These are phyloP conservation scores for Phytopythium boreale DNA, from an alignment of 352 stramenopile species.

Conservation along the genomic window DNA sequence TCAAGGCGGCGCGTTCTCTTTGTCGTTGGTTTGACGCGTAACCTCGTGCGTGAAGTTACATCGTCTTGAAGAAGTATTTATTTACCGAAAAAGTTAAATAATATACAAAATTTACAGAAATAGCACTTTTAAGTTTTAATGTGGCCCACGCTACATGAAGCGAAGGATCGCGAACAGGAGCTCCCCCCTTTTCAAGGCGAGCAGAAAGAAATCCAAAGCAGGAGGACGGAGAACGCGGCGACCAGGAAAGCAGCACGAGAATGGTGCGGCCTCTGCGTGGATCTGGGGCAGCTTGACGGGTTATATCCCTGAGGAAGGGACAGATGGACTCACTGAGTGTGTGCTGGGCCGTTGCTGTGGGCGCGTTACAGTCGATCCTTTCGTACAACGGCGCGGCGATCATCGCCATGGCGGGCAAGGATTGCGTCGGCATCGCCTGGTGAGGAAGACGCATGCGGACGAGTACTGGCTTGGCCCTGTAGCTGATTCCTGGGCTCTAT, in stretches of 20 bases:
- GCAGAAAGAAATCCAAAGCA: conserved; percentile 23
- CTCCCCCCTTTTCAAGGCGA: conserved; percentile 2
- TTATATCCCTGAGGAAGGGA: neutral
- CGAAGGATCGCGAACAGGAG: neutral
- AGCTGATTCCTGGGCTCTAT: neutral
- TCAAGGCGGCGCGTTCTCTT: neutral
- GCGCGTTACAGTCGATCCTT: conserved; percentile 63
- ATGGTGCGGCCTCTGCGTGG: conserved; percentile 25
- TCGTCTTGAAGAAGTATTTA: no score
- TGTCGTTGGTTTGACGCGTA: neutral
- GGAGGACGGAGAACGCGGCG: neutral
- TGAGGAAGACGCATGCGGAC: conserved; percentile 17
- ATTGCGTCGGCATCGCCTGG: conserved; percentile 98
- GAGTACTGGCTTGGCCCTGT: neutral
- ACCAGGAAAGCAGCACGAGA: conserved; percentile 1
- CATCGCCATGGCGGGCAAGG: conserved; percentile 99
- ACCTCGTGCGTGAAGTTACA: neutral
- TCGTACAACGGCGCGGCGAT: conserved; percentile 99
- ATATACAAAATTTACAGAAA: no score
- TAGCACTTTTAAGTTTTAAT: no score
- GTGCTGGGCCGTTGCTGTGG: neutral
- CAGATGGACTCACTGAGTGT: neutral
- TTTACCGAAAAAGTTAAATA: neutral
- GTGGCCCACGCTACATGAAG: no score
- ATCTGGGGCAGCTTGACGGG: neutral